Evolutionary conservation across 108 stramenopile species (phyloP).

Genomic region (Nitzschia sp.): DNA sequence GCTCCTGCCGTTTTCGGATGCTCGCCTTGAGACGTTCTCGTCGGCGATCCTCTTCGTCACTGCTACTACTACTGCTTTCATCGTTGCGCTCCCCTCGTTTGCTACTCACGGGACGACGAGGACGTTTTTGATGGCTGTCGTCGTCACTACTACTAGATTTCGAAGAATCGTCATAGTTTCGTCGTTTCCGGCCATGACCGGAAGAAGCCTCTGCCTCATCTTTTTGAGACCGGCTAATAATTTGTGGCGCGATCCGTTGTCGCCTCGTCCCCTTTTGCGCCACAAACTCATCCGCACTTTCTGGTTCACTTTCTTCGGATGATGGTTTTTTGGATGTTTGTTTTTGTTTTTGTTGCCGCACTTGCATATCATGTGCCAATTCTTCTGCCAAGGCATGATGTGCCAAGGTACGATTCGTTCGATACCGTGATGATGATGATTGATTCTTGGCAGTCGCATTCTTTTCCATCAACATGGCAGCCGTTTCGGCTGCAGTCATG

Average conservation of each 20-base stretch:
- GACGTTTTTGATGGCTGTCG: not conserved
- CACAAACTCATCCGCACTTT: conserved; percentile 50
- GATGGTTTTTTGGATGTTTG: not conserved
- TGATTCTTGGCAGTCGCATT: conserved; percentile 31
- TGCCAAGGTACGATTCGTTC: conserved; percentile 39
- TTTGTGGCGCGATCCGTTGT: conserved; percentile 32
- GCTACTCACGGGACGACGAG: not conserved
- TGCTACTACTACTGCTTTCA: conserved; percentile 27
- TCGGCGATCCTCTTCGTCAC: conserved; percentile 24
- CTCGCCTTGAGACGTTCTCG: conserved; percentile 23
- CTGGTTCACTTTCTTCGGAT: conserved; percentile 1
- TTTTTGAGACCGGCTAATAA: conserved; percentile 10
- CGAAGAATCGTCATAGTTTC: conserved; percentile 34
- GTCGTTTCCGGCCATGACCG: conserved; percentile 3
- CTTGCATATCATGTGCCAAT: conserved; percentile 25
- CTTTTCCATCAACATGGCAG: conserved; percentile 51
- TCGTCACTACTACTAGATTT: conserved; percentile 28
- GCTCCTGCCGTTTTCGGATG: conserved; percentile 12
- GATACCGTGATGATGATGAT: not conserved
- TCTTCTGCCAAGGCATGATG: conserved; percentile 61
- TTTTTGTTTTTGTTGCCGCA: conserved; percentile 19
- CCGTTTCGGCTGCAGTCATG: conserved; percentile 72
- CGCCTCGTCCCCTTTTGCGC: conserved; percentile 29
- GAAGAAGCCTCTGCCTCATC: not conserved
- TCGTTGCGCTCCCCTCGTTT: not conserved